These are phyloP conservation scores for Singerocomus rubriflavus DNA, from an alignment of 1,284 basidiomycete genomes.

Conservation along the genomic window DNA sequence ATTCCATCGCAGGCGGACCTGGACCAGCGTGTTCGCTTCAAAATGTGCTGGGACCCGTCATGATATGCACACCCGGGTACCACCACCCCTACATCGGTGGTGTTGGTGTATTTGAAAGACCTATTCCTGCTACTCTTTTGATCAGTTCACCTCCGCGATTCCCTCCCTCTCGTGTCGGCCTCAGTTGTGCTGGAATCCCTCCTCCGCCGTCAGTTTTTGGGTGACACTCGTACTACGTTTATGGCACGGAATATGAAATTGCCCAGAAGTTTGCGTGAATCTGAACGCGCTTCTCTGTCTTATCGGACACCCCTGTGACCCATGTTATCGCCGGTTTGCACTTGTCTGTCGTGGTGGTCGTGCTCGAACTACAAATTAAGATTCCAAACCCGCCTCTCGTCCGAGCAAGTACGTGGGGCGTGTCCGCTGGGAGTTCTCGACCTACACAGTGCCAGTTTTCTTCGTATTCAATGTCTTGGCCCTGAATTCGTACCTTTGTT, in stretches of 20 bases:
- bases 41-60: neutral
- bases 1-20: neutral
- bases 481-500: neutral
- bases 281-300: neutral
- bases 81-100: too few relatives aligned
- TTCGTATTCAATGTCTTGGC: conserved; percentile 10
- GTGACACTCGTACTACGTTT: neutral
- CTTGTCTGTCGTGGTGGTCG: conserved; percentile 4
- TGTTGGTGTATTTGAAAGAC: neutral
- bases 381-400: conserved; percentile 4
- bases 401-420: conserved; percentile 7
- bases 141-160: conserved; percentile 12
- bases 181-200: neutral
- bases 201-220: neutral
- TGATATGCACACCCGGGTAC: neutral
- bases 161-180: neutral
- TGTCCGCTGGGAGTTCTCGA: neutral
- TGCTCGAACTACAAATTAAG: conserved; percentile 4
- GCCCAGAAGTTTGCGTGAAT: neutral
- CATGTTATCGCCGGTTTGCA: neutral
- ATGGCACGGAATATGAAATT: conserved; percentile 2
- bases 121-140: neutral
- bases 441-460: conserved; percentile 4
- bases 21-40: neutral
- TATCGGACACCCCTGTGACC: neutral